Percentiles rank a stretch among this genome's conserved stretches.
Conservation (phyloP, 106 monocot genomes). For the Posidonia australis region DNA sequence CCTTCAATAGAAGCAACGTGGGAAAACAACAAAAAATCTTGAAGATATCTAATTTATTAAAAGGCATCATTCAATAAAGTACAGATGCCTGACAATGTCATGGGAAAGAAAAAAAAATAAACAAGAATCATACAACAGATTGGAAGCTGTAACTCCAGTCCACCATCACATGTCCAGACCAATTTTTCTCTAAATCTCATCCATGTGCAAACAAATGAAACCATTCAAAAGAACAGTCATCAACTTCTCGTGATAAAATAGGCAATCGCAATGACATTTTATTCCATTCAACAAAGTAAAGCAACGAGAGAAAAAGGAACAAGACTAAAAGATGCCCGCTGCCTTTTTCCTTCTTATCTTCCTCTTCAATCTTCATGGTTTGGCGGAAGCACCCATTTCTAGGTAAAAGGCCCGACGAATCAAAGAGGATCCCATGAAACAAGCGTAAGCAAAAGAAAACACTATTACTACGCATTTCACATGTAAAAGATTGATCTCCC, state of each 20-base stretch:
- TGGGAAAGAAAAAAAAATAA: no score
- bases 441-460: neutral
- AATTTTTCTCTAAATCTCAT: neutral
- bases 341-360: neutral
- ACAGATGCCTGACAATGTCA: no score
- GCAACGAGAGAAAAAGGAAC: neutral
- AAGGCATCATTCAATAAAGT: no score
- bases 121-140: no score
- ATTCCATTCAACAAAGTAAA: neutral
- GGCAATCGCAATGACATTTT: neutral
- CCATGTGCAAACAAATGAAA: slow-evolving; percentile 1
- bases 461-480: neutral
- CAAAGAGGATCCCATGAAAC: neutral
- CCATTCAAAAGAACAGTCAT: neutral
- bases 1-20: neutral
- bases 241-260: neutral
- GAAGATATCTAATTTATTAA: neutral
- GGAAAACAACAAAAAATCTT: neutral
- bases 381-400: no score
- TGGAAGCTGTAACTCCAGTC: neutral
- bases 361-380: no score
- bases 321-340: neutral
- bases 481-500: neutral
- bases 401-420: neutral
- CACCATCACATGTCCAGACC: neutral